Evolutionary conservation across 1,284 basidiomycete genomes (phyloP), one percentile per base, ranked within the genome.

Genomic region (Earliella scabrosa): DNA sequence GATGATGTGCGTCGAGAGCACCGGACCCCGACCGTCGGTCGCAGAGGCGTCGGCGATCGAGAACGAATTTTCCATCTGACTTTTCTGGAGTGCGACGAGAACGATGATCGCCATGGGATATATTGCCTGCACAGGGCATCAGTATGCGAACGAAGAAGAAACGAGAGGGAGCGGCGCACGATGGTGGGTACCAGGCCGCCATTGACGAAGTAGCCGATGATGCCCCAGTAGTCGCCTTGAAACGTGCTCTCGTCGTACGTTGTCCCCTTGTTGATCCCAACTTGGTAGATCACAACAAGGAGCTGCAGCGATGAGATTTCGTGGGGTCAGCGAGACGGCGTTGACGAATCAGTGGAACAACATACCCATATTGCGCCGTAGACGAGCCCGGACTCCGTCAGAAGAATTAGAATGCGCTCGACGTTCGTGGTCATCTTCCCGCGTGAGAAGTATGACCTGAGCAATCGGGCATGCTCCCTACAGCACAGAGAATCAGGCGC

Each of bases 41-140:
- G 29, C 13, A 31, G 38, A 20, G 38, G 10, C 11, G 21, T 6
- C 18, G 6, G 38, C 38, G n/a, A n/a, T 21, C 26, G 24, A 27
- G 41, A 44, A 44, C 13, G 44, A 31, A 29, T 20, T 13, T 9
- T 31, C 44, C 27, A 45, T 45, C 11, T 45, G 29, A 8, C 29
- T 32, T 18, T 45, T 45, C 23, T 32, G 31, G 11, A 45, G 27
- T 10, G 44, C 44, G 6, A 31, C 44, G n/a, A 45, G 27, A 29
- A 45, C 44, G 20, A 45, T 45, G n/a, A 45, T 45, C 29, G 31
- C 27, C 44, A 45, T 45, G 2, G 44, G 44, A 21, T 45, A 45
- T 31, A 45, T 45, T 8, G 44, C 44, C 44, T 45, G 26, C 5
- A 6, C 3, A 5, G 13, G 27, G 6, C n/a, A 5, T 7, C 5